Percentiles rank a stretch among this genome's conserved stretches.
These are phyloP conservation scores for Penicillium manginii DNA, from an alignment of 495 filamentous ascomycete genomes.

Conservation along the genomic window DNA sequence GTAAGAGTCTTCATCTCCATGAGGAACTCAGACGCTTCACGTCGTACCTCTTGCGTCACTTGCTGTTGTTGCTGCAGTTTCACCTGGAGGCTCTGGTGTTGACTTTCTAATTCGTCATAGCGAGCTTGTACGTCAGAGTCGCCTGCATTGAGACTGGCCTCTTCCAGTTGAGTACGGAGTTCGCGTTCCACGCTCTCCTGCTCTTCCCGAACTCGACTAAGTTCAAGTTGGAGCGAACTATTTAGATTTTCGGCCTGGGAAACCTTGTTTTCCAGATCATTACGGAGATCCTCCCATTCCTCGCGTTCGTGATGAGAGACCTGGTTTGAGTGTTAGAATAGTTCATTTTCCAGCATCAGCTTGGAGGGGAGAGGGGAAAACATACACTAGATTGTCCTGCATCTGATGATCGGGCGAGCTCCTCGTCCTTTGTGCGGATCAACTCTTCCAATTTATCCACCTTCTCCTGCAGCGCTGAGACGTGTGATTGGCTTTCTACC, in stretches of 20 bases:
- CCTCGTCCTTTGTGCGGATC: slow-evolving; percentile 60
- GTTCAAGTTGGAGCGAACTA: slow-evolving; percentile 72
- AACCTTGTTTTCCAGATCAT: slow-evolving; percentile 78
- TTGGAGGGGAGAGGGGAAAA: neutral
- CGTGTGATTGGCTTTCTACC: slow-evolving; percentile 76
- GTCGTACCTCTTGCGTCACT: slow-evolving; percentile 86
- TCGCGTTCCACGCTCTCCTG: slow-evolving; percentile 66
- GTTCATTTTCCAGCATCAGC: neutral
- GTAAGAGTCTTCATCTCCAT: slow-evolving; percentile 88
- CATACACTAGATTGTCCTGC: slow-evolving; percentile 26
- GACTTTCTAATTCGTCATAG: slow-evolving; percentile 67
- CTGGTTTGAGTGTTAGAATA: slow-evolving; percentile 20
- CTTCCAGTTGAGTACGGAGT: slow-evolving; percentile 66
- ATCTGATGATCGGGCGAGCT: slow-evolving; percentile 49
- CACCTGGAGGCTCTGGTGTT: slow-evolving; percentile 72
- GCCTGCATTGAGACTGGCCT: slow-evolving; percentile 40
- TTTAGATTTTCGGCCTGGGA: slow-evolving; percentile 77
- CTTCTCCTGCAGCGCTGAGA: slow-evolving; percentile 73
- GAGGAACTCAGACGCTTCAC: slow-evolving; percentile 81
- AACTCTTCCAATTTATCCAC: slow-evolving; percentile 69
- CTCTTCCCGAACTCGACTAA: slow-evolving; percentile 70
- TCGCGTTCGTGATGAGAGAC: slow-evolving; percentile 53
- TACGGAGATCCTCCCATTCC: slow-evolving; percentile 75
- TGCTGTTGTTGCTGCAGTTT: slow-evolving; percentile 75
- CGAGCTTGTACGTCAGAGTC: slow-evolving; percentile 55